Evolutionary conservation across 1,284 basidiomycete genomes (phyloP), one percentile per base, ranked within the genome.

Genomic region (Bondarzewia mesenterica): DNA sequence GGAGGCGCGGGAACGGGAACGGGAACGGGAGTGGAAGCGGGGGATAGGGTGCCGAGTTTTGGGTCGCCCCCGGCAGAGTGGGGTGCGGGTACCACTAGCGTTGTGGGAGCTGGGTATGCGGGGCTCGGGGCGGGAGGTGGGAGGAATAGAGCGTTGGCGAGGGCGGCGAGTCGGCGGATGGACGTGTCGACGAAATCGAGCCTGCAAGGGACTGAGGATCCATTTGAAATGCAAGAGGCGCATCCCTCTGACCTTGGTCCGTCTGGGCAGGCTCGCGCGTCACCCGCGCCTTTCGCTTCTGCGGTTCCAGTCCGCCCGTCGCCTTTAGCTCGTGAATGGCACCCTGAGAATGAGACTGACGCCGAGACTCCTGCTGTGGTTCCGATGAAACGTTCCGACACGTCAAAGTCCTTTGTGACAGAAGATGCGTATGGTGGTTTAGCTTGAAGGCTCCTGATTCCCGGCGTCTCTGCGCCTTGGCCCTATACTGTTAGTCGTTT

Each of bases 1-100:
- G 44, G 29, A n/a, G 29, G 29, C 29, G n/a, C 12, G 29, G 29
- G 46, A 74, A 77, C 41, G 25, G 44, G 29, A 22, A 29, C 8
- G 21, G 39, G 14, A n/a, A 42, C 32, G 36, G 38, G 20, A 21
- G 23, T 46, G 36, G 37, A 50, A 32, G 48, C 49, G 38, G 22
- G 12, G 18, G 23, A 21, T 44, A 37, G 46, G 47, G 25, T n/a
- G 40, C 27, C 48, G 42, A 32, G 43, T 16, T 6, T 25, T 26
- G 46, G 36, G 26, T 21, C 37, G 16, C 36, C 27, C 32, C 18
- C 35, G 20, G 22, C 42, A 36, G 35, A 15, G 16, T 22, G 20
- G 42, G 16, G 42, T n/a, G 6, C 16, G 23, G 29, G 42, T 22
- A n/a, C n/a, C n/a, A n/a, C n/a, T n/a, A n/a, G n/a, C n/a, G n/a